phyloP scores from a whole-genome alignment of 805 yeast species.

The Ogataea minuta region DNA sequence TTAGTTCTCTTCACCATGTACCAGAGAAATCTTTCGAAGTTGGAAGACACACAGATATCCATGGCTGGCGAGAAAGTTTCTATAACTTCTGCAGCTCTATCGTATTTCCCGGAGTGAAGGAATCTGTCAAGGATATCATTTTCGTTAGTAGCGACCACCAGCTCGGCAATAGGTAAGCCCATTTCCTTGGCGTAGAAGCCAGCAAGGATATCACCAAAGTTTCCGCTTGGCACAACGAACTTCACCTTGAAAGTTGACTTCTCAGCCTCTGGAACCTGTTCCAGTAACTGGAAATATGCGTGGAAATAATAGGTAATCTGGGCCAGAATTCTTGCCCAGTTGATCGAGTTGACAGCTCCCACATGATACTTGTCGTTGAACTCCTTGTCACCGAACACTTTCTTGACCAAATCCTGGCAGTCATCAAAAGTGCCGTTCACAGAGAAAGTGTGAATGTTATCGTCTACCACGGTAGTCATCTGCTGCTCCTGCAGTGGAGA shows the following conservation, averaged over 20 bases:
- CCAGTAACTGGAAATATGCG: constrained; percentile 74
- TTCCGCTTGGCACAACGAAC: constrained; percentile 95
- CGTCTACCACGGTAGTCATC: constrained; percentile 94
- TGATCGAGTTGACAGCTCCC: constrained; percentile 97
- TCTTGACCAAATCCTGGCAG: constrained; percentile 95
- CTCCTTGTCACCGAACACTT: constrained; percentile 82
- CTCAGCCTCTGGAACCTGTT: constrained; percentile 32
- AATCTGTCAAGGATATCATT: constrained; percentile 95
- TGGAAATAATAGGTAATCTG: constrained; percentile 96
- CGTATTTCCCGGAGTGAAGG: constrained; percentile 80
- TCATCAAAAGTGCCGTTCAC: constrained; percentile 97
- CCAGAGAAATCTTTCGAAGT: constrained; percentile 96
- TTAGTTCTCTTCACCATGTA: constrained; percentile 76
- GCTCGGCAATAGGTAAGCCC: constrained; percentile 88
- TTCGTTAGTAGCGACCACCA: constrained; percentile 93
- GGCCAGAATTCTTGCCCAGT: constrained; percentile 98
- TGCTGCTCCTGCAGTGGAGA: constrained; percentile 98
- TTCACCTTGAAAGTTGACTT: constrained; percentile 50
- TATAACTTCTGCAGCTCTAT: constrained; percentile 72
- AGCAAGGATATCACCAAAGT: constrained; percentile 97
- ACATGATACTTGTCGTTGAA: constrained; percentile 89
- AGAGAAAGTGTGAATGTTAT: constrained; percentile 90
- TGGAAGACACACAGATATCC: constrained; percentile 95
- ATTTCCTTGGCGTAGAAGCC: constrained; percentile 92
- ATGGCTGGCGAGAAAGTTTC: constrained; percentile 96